Evolutionary conservation across 352 stramenopile genomes (phyloP).

Genomic region (Phytophthora syringae): DNA sequence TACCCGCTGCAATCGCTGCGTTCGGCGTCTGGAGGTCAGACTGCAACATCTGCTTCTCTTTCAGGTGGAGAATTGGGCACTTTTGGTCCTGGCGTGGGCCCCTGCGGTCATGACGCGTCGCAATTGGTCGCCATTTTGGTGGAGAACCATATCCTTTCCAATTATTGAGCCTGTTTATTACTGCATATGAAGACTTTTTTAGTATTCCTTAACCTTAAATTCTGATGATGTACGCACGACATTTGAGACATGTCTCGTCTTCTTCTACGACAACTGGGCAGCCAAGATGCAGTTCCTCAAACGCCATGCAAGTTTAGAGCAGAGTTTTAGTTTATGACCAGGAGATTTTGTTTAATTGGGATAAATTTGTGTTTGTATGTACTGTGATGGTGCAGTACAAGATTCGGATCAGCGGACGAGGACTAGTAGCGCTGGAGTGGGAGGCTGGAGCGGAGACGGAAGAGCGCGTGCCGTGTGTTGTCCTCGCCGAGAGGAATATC

Average conservation of each 20-base stretch:
- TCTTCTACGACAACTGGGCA: conserved; percentile 82
- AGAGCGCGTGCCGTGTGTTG: conserved; percentile 56
- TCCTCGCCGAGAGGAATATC: conserved; percentile 66
- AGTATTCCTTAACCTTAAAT: conserved; percentile 40
- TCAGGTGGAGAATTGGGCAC: conserved; percentile 20
- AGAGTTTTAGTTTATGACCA: not conserved
- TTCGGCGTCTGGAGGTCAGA: not conserved
- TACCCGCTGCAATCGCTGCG: conserved; percentile 62
- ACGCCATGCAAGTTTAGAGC: conserved; percentile 53
- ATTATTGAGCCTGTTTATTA: too few relatives aligned
- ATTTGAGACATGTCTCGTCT: conserved; percentile 63
- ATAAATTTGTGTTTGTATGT: not conserved
- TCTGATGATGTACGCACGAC: conserved; percentile 36
- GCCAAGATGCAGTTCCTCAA: conserved; percentile 63
- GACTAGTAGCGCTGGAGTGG: conserved; percentile 63
- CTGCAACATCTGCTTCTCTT: not conserved
- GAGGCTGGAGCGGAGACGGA: conserved; percentile 69
- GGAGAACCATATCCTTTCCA: conserved; percentile 59
- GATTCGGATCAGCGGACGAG: conserved; percentile 53
- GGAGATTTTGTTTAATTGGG: not conserved
- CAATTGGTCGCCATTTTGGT: conserved; percentile 61
- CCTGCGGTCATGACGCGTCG: conserved; percentile 60
- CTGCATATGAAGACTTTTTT: not conserved
- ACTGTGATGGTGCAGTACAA: conserved; percentile 57
- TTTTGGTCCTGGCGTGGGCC: conserved; percentile 65